Evolutionary conservation across 768 basidiomycete species (phyloP), one percentile per base, ranked within the genome.

Genomic region (Calvatia gigantea): DNA sequence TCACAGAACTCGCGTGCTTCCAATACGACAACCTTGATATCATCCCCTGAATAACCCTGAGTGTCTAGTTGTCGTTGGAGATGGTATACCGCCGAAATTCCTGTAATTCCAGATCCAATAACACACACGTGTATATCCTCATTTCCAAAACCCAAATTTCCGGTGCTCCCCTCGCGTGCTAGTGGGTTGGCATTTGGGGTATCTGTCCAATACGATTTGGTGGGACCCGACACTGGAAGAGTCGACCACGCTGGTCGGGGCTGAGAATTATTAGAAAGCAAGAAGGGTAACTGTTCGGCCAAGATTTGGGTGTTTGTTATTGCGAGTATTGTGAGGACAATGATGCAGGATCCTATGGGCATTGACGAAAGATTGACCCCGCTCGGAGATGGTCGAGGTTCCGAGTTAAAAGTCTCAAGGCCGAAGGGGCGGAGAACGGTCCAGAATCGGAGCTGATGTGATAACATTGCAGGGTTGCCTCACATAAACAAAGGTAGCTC

Each of bases 1-100:
- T 71, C 21, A 92, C 93, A 89, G 68, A 94, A 87, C 64, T 91
- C 87, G 61, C 94, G 74, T 3, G 92, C 94, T 64, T 96, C 94
- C 7, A 97, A 67, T 11, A 95, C 73, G 15, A 85, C 82, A 0
- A 86, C 75, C 28, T 72, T 82, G 41, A 81, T 52, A 12, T 56
- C 51, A 6, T 31, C 31, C 17, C 54, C 58, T 11, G 11, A 44
- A 11, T 51, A 38, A 39, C 37, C 42, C 17, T 48, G 38, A 6
- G 38, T 15, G n/a, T 42, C 57, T 9, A 63, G 52, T 47, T 31
- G 54, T 41, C 58, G 61, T 31, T 58, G 64, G 58, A 94, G 72
- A 64, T 92, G 87, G 67, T 89, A 91, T 6, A 89, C 87, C 3
- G 82, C 77, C 17, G 84, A 82, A 6, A 89, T 78, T 15, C 91